These are phyloP conservation scores for Pyrus hybrid DNA, from an alignment of 331 rosid genomes.

Conservation along the genomic window DNA sequence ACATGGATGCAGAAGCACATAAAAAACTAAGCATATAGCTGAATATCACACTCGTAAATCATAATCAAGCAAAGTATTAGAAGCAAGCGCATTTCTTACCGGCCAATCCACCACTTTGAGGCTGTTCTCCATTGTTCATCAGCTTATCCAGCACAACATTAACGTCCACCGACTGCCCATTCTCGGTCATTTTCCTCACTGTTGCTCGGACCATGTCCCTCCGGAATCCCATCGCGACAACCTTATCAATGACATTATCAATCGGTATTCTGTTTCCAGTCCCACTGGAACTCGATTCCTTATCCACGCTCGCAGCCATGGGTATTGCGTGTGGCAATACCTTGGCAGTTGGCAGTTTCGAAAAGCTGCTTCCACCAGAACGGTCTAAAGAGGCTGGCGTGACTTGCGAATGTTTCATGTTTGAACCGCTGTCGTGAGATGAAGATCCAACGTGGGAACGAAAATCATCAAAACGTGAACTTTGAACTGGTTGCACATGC, in stretches of 20 bases:
- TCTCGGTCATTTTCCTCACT: conserved; percentile 27
- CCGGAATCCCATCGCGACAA: conserved; percentile 45
- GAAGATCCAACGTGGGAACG: conserved; percentile 6
- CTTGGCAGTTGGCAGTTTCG: conserved; percentile 17
- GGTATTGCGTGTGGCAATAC: conserved; percentile 38
- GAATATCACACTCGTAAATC: neutral
- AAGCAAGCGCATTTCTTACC: neutral
- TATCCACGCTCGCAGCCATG: conserved; percentile 28
- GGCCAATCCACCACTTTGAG: conserved; percentile 5
- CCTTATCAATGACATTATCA: conserved; percentile 30
- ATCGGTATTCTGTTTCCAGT: conserved; percentile 12
- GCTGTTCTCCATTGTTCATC: conserved; percentile 25
- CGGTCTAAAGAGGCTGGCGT: neutral
- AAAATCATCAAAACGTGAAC: conserved; percentile 8
- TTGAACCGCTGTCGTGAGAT: conserved; percentile 11
- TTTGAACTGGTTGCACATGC: conserved; percentile 15
- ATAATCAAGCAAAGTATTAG: neutral
- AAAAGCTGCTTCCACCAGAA: conserved; percentile 7
- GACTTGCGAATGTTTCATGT: neutral
- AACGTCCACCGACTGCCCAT: conserved; percentile 32
- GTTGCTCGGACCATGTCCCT: conserved; percentile 39
- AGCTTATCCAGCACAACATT: conserved; percentile 37
- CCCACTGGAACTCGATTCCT: conserved; percentile 20
- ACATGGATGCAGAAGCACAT: neutral
- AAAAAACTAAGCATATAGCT: neutral